These are phyloP conservation scores for Leccinum longicurvipes DNA, from an alignment of 768 basidiomycete species.

Conservation along the genomic window DNA sequence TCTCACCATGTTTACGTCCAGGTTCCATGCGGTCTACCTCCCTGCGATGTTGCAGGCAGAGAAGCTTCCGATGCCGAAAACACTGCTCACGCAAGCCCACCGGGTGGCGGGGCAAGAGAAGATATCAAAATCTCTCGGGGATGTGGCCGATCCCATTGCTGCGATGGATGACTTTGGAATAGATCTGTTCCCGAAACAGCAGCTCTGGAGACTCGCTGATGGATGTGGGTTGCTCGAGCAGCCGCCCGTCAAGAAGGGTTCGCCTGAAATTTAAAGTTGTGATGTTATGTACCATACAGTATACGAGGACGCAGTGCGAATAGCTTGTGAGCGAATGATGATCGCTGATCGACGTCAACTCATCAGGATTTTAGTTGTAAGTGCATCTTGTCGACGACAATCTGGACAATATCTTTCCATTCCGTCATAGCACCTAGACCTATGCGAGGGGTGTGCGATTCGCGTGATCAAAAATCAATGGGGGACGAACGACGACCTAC, in stretches of 20 bases:
- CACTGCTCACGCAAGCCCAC: conserved; percentile 67
- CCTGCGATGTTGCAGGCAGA: conserved; percentile 82
- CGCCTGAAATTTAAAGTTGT: too few species aligned
- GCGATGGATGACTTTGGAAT: conserved; percentile 66
- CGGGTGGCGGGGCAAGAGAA: conserved; percentile 84
- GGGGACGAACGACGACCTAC: too few species aligned
- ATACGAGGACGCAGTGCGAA: too few species aligned
- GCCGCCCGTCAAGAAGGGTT: too few species aligned
- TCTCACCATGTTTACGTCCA: neutral
- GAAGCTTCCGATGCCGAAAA: conserved; percentile 48
- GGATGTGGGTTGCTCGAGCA: too few species aligned
- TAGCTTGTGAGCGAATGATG: too few species aligned
- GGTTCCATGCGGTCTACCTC: conserved; percentile 87
- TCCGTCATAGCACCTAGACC: conserved; percentile 96
- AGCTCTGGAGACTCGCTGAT: too few species aligned
- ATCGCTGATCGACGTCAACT: neutral
- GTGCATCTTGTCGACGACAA: conserved; percentile 59
- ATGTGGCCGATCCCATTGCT: conserved; percentile 77
- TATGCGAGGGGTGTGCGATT: conserved; percentile 27
- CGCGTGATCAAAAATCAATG: neutral
- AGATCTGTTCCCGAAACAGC: too few species aligned
- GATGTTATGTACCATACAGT: too few species aligned
- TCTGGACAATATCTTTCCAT: conserved; percentile 76
- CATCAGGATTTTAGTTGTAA: conserved; percentile 14
- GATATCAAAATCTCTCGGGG: conserved; percentile 88